phyloP scores from a whole-genome alignment of 805 yeast species.

The Saturnispora quitensis region DNA sequence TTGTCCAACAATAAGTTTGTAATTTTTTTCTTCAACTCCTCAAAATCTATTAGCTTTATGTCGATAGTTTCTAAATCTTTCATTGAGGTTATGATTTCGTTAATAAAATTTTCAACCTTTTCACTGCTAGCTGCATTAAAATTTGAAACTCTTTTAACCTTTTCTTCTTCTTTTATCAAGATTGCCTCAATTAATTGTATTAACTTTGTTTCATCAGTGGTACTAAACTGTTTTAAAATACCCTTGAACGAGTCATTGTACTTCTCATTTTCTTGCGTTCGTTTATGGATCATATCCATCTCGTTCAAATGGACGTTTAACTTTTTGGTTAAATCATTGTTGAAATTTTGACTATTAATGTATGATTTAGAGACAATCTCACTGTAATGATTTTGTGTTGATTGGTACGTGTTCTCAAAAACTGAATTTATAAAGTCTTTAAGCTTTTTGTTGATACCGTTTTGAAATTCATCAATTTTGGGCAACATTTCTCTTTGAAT shows the following conservation, averaged over 20 bases:
- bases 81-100: neutral
- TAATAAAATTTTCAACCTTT: neutral
- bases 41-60: neutral
- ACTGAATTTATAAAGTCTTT: neutral
- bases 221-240: neutral
- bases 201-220: neutral
- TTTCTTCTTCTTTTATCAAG: slow-evolving; percentile 10
- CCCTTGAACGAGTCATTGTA: neutral
- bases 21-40: neutral
- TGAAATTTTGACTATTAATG: slow-evolving; percentile 3
- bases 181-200: neutral
- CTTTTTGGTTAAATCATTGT: neutral
- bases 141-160: neutral
- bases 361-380: neutral
- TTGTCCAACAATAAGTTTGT: neutral
- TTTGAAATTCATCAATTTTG: neutral
- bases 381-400: slow-evolving; percentile 1
- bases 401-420: neutral
- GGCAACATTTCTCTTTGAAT: neutral
- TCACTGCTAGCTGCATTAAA: neutral
- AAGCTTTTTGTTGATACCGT: neutral
- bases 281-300: neutral
- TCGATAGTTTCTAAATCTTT: neutral
- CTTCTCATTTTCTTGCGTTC: neutral
- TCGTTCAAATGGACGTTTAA: neutral